These are phyloP conservation scores for Backusella circina DNA, from an alignment of 192 early-diverging fungal genomes.

Conservation along the genomic window DNA sequence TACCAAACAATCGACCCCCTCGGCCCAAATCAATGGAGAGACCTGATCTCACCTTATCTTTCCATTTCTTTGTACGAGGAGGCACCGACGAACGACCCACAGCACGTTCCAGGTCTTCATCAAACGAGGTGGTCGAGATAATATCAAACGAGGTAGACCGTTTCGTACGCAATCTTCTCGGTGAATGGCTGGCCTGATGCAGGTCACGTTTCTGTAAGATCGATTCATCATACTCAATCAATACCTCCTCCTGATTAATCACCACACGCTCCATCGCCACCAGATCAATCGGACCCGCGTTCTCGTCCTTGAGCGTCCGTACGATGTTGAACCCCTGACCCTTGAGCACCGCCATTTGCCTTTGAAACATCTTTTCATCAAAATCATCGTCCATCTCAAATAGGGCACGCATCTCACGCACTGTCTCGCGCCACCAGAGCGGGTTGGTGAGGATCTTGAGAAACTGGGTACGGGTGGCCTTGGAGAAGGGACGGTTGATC, in stretches of 20 bases:
- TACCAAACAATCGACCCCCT: background rate
- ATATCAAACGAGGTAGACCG: slow-evolving; percentile 24
- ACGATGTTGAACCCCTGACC: slow-evolving; percentile 87
- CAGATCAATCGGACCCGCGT: slow-evolving; percentile 53
- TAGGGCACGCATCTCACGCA: slow-evolving; percentile 60
- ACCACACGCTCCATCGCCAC: slow-evolving; percentile 39
- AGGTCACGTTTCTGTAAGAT: slow-evolving; percentile 3
- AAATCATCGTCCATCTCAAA: slow-evolving; percentile 78
- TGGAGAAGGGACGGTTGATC: slow-evolving; percentile 61
- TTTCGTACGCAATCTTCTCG: slow-evolving; percentile 14
- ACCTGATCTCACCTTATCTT: background rate
- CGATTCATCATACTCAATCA: slow-evolving; percentile 29
- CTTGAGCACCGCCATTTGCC: slow-evolving; percentile 79
- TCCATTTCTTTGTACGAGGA: background rate
- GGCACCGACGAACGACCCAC: background rate
- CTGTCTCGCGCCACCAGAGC: slow-evolving; percentile 77
- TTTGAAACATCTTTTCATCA: slow-evolving; percentile 73
- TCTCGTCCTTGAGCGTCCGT: slow-evolving; percentile 55
- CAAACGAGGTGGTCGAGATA: background rate
- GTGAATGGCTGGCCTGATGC: background rate
- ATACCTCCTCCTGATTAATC: slow-evolving; percentile 49
- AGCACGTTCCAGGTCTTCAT: background rate
- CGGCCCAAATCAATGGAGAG: slow-evolving; percentile 17
- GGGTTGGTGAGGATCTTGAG: slow-evolving; percentile 65
- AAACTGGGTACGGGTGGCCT: slow-evolving; percentile 62